Evolutionary conservation across 2,329 filamentous ascomycete genomes (phyloP), one percentile per base, ranked within the genome.

Genomic region (Colletotrichum gigasporum): DNA sequence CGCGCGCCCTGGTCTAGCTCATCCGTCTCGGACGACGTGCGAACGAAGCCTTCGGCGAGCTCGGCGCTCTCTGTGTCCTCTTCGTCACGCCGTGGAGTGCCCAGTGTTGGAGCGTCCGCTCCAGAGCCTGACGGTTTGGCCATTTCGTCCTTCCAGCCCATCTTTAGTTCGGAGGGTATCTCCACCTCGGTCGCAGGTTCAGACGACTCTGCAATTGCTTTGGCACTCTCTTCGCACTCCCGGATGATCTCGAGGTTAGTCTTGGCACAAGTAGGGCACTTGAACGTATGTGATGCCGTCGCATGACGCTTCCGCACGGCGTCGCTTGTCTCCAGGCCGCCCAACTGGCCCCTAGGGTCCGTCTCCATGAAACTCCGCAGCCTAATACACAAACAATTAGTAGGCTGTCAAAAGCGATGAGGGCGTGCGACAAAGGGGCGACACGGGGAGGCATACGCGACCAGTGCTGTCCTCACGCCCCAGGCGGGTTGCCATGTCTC

Each of bases 401-500:
- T 16, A 37, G 16, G 20, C n/a, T 20, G 47, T n/a, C 22, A 14
- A 30, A 14, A 16, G 16, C 11, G 14, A 28, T 26, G 26, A 6
- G 24, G 14, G 28, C n/a, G 10, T 9, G 18, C 30, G 12, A 34
- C 30, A 34, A 12, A 34, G 12, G 9, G 20, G n/a, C 30, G 12
- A 34, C 20, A 5, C 9, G 39, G 10, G 10, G 11, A 71, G n/a
- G n/a, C 76, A 37, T 74, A 81, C 79, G 88, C 88, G 41, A 90
- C 86, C 6, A 99, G 80, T 14, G 96, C 95, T 4, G 96, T 98
- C 64, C 96, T 86, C 9, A 99, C 91, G 0, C 96, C 96, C 96
- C 96, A 99, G 1, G 96, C 96, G 0, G 96, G 96, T 84, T 97
- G 95, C 96, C 96, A 99, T 14, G 93, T 97, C 81, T 98, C 96